These are phyloP conservation scores for Heterobasidion irregulare DNA, from an alignment of 1,284 basidiomycete genomes.

Conservation along the genomic window DNA sequence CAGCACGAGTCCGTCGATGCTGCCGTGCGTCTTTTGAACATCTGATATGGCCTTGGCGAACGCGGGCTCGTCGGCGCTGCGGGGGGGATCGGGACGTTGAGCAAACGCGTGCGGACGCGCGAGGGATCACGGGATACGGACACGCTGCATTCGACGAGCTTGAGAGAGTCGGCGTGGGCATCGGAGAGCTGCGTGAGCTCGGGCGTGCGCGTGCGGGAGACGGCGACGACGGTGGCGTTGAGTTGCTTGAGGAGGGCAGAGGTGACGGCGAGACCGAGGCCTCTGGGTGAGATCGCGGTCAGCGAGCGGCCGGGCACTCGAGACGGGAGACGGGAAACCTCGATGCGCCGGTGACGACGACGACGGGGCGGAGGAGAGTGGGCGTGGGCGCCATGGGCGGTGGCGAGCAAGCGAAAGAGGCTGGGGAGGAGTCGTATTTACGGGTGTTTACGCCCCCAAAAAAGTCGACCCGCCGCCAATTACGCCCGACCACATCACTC, in stretches of 20 bases:
- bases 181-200: slow-evolving; percentile 51
- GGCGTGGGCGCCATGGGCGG: neutral
- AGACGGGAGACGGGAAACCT: slow-evolving; percentile 32
- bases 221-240: slow-evolving; percentile 60
- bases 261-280: slow-evolving; percentile 75
- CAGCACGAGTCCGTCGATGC: slow-evolving; percentile 69
- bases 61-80: slow-evolving; percentile 50
- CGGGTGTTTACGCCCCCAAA: slow-evolving; percentile 12
- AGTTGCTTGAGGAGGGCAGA: slow-evolving; percentile 53
- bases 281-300: slow-evolving; percentile 33
- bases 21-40: slow-evolving; percentile 42
- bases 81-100: slow-evolving; percentile 1
- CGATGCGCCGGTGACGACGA: slow-evolving; percentile 73
- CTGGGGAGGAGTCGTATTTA: slow-evolving; percentile 11
- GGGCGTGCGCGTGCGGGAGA: slow-evolving; percentile 62
- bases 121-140: slow-evolving; percentile 27
- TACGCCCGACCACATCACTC: neutral
- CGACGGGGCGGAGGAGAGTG: slow-evolving; percentile 22
- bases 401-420: neutral
- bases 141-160: slow-evolving; percentile 66
- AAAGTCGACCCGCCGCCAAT: neutral
- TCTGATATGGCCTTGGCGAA: slow-evolving; percentile 41
- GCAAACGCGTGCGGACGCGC: slow-evolving; percentile 6
- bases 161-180: slow-evolving; percentile 34
- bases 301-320: neutral